A percentile compares a stretch with the other conserved stretches of the same genome.
phyloP scores from a whole-genome alignment of 352 stramenopile genomes.

The Pythium volutum region DNA sequence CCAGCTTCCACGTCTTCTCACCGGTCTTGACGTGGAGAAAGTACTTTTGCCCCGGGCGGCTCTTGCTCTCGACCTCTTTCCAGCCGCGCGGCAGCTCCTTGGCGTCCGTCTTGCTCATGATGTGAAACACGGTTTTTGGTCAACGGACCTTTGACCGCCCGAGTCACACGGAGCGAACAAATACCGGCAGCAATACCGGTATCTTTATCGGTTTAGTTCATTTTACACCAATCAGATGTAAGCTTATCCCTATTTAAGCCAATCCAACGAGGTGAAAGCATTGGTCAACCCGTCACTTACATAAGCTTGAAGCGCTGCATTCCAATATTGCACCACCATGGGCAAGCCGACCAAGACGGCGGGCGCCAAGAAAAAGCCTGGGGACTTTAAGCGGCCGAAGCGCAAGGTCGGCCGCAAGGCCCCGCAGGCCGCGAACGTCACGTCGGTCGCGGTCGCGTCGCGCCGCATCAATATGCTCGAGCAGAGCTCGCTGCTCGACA shows the following conservation, averaged over 20 bases:
- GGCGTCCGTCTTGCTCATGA: constrained; percentile 33
- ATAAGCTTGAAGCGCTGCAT: constrained; percentile 11
- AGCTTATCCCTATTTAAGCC: not conserved
- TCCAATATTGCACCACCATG: constrained; percentile 28
- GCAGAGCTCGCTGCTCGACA: constrained; percentile 75
- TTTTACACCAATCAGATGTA: constrained; percentile 1
- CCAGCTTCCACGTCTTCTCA: constrained; percentile 87
- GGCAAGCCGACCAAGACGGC: constrained; percentile 40
- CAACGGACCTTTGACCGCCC: constrained; percentile 5
- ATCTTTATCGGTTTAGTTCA: constrained; percentile 1
- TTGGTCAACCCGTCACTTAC: constrained; percentile 19
- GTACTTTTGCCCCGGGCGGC: constrained; percentile 78
- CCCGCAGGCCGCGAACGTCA: constrained; percentile 69
- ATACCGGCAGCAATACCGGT: constrained; percentile 14
- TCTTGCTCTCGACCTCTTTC: constrained; percentile 89
- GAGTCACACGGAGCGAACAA: constrained; percentile 1
- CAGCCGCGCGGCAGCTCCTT: constrained; percentile 79
- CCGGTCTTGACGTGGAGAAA: constrained; percentile 82
- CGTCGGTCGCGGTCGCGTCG: constrained; percentile 65
- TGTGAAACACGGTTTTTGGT: not conserved
- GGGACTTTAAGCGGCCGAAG: constrained; percentile 86
- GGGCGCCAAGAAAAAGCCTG: constrained; percentile 82
- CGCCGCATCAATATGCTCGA: constrained; percentile 82
- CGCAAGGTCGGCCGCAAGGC: constrained; percentile 79
- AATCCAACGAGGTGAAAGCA: constrained; percentile 23